Base-by-base conservation (phyloP, 208 protist genomes). In the Wallacemonas rigidus region DNA sequence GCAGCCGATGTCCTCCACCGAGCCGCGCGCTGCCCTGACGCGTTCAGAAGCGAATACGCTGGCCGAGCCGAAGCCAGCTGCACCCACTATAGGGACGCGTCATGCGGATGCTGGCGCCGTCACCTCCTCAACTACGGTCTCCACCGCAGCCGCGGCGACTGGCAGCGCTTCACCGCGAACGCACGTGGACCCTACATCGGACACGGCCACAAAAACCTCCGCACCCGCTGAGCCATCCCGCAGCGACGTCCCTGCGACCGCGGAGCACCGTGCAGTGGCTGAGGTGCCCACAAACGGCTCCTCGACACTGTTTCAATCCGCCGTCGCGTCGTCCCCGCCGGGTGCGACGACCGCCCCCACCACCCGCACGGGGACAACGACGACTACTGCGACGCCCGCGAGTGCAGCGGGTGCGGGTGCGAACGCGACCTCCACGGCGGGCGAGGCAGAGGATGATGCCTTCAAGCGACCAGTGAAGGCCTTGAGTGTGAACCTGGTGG, bases 331-430 rank as follows among this genome's bases (percentile, higher is more conserved):
- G 7, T 26, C 36, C 12, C 9, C n/a, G 3, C 15, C 61, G 50
- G 26, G 26, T 26, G 26, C 26, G 26, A 26, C 26, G 26, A 26
- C 26, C 26, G 44, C 53, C 1, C 43, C 44, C 36, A 39, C 45
- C 6, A 51, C 48, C 55, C 45, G 38, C 47, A n/a, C 51, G 14
- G 38, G 40, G 8, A 14, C 73, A 35, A 62, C 75, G 2, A 40
- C 75, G 39, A 47, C 56, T 39, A 69, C 35, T 36, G 74, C 61
- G 38, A 14, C 72, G 2, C 61, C 50, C 51, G 14, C 11, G 53
- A 4, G 44, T 1, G 11, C 72, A 4, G 39, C 40, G 12, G 2
- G 35, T 40, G 57, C 35, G 9, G n/a, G 15, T 9, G 51, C 51
- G 15, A 5, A 9, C 4, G 6, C 58, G 36, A 40, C 39, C 6